Evolutionary conservation across 2,329 filamentous ascomycete species (phyloP).

Genomic region (Stagonosporopsis tanaceti): DNA sequence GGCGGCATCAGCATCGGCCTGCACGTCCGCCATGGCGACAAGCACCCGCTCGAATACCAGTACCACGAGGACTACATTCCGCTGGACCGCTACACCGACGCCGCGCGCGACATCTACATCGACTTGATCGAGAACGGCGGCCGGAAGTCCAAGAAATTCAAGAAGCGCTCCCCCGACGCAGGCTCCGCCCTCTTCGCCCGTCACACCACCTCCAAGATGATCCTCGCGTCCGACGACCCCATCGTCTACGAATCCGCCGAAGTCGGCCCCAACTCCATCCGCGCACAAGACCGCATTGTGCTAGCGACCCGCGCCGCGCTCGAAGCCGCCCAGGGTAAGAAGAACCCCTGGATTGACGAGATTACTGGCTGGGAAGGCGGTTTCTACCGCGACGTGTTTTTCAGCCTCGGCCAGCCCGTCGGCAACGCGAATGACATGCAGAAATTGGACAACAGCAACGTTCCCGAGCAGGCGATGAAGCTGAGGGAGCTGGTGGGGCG

Average conservation of each 20-base stretch:
- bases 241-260: conserved; percentile 74
- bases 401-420: conserved; percentile 68
- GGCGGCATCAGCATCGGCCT: conserved; percentile 71
- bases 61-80: conserved; percentile 82
- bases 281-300: conserved; percentile 79
- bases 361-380: conserved; percentile 87
- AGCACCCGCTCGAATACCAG: conserved; percentile 78
- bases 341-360: conserved; percentile 71
- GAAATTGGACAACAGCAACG: conserved; percentile 32
- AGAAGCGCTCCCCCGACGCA: conserved; percentile 4
- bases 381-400: conserved; percentile 84
- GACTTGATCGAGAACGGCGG: conserved; percentile 50
- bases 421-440: conserved; percentile 39
- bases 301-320: conserved; percentile 71
- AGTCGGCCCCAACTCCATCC: conserved; percentile 60
- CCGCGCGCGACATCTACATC: conserved; percentile 63
- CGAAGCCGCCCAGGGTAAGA: conserved; percentile 48
- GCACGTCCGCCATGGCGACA: conserved; percentile 82
- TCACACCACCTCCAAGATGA: conserved; percentile 53
- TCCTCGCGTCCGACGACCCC: conserved; percentile 84
- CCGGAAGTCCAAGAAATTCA: conserved; percentile 46
- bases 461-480: conserved; percentile 62
- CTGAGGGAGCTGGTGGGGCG: conserved; percentile 77
- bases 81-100: conserved; percentile 70
- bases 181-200: conserved; percentile 28